These are phyloP conservation scores for Naganishia friedmannii DNA, from an alignment of 768 basidiomycete genomes.

Conservation along the genomic window DNA sequence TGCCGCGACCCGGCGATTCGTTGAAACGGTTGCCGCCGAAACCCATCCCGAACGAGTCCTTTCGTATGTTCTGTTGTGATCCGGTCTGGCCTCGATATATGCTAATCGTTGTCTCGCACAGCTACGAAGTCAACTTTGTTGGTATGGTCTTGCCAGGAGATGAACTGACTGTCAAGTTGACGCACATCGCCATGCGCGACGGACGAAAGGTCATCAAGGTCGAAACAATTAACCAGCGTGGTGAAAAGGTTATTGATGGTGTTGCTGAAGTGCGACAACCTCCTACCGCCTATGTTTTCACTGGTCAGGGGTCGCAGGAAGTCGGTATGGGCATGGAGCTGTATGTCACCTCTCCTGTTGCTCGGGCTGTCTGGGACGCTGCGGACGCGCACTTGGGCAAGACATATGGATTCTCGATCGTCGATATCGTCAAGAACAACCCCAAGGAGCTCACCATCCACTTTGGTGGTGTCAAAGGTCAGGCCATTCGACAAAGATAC, in stretches of 20 bases:
- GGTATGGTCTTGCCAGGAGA: conserved; percentile 95
- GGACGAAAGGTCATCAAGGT: conserved; percentile 90
- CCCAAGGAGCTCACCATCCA: conserved; percentile 97
- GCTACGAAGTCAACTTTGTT: conserved; percentile 90
- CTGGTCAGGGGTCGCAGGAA: conserved; percentile 97
- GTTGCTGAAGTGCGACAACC: conserved; percentile 91
- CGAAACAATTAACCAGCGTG: conserved; percentile 75
- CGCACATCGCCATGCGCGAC: conserved; percentile 84
- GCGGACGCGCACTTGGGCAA: conserved; percentile 89
- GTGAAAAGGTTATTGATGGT: conserved; percentile 88
- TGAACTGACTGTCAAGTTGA: conserved; percentile 77
- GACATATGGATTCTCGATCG: conserved; percentile 96
- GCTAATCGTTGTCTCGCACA: conserved; percentile 45
- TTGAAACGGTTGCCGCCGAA: conserved; percentile 90
- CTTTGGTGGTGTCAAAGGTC: conserved; percentile 98
- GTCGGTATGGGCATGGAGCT: conserved; percentile 99
- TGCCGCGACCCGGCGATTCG: conserved; percentile 85
- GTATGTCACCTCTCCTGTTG: conserved; percentile 86
- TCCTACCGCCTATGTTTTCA: conserved; percentile 90
- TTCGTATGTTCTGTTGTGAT: conserved; percentile 59
- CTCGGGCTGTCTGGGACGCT: conserved; percentile 93
- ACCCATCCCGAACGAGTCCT: conserved; percentile 87
- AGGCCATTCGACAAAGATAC: conserved; percentile 96
- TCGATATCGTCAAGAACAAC: conserved; percentile 98
- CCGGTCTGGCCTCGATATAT: too few species aligned